Evolutionary conservation across 768 basidiomycete species (phyloP), one percentile per base, ranked within the genome.

Genomic region (Suillus variegatus): DNA sequence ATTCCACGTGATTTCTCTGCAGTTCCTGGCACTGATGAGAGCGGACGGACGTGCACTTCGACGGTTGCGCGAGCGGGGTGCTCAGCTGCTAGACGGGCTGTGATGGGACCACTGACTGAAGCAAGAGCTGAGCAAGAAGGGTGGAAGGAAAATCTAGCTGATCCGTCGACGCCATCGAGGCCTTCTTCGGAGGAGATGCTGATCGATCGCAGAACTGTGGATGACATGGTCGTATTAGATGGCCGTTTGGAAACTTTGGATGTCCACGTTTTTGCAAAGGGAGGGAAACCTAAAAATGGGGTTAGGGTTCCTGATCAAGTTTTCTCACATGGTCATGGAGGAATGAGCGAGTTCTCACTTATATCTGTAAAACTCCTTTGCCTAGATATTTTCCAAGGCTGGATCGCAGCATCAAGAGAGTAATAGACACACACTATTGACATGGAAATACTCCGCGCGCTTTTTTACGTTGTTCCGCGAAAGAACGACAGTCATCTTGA

Each of bases 101-200:
- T 88, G 54, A 94, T 88, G 22, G 94, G 94, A 0, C 94, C 93
- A 16, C 91, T 92, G 43, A 93, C 74, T 6, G 93, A 93, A 9
- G 89, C 86, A 22, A 93, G 75, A 4, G 87, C 90, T 74, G 70
- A 64, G 60, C 55, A 65, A 52, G 63, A 65, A 22, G 58, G n/a
- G 12, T 44, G 69, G 22, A 64, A 66, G 0, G 66, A 85, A 70
- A 93, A 94, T 32, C 87, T 81, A 2, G 90, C 91, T 4, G 91
- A 92, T 1, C 91, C 91, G 67, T 94, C 92, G 25, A 88, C 89
- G 60, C 89, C 82, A n/a, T 87, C 85, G 10, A 93, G 81, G 0
- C 58, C 58, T 1, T 79, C 80, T 58, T 90, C 87, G 66, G 86
- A 90, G 7, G 76, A 74, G 46, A 91, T 82, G 47, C 66, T 65